These are phyloP conservation scores for Wickerhamomyces rabaulensis DNA, from an alignment of 805 yeast species.

Conservation along the genomic window DNA sequence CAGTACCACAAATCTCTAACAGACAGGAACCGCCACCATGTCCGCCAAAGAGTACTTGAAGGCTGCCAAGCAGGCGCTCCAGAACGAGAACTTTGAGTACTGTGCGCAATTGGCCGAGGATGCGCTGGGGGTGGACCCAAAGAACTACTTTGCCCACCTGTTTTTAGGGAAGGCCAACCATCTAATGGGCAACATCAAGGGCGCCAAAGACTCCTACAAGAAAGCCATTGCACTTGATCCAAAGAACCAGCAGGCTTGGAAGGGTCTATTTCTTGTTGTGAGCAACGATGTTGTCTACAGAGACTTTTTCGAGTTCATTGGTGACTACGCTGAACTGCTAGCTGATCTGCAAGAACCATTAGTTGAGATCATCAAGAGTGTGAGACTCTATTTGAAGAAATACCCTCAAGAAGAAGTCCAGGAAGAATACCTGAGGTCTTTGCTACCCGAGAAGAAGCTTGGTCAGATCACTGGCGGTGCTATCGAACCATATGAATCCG, in stretches of 20 bases:
- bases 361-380: conserved; percentile 43
- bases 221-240: conserved; percentile 47
- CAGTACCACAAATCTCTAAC: background rate
- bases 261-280: conserved; percentile 58
- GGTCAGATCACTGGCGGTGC: conserved; percentile 47
- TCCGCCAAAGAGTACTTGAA: conserved; percentile 36
- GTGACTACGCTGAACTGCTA: conserved; percentile 38
- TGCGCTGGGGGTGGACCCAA: conserved; percentile 49
- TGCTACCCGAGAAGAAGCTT: conserved; percentile 52
- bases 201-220: conserved; percentile 40
- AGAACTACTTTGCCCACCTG: conserved; percentile 60
- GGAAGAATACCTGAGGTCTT: conserved; percentile 42
- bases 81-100: conserved; percentile 52
- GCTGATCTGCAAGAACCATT: conserved; percentile 38
- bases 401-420: conserved; percentile 28
- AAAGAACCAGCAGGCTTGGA: conserved; percentile 66
- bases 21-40: conserved; percentile 19
- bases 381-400: conserved; percentile 39
- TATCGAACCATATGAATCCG: conserved; percentile 41
- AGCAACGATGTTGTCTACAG: conserved; percentile 32
- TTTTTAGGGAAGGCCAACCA: conserved; percentile 70
- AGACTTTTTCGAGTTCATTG: conserved; percentile 42
- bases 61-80: conserved; percentile 47
- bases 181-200: conserved; percentile 30
- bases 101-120: conserved; percentile 54